A percentile compares a stretch with the other conserved stretches of the same genome.
Conservation (phyloP, 2,329 filamentous ascomycete genomes). For the Passalora sequoiae region DNA sequence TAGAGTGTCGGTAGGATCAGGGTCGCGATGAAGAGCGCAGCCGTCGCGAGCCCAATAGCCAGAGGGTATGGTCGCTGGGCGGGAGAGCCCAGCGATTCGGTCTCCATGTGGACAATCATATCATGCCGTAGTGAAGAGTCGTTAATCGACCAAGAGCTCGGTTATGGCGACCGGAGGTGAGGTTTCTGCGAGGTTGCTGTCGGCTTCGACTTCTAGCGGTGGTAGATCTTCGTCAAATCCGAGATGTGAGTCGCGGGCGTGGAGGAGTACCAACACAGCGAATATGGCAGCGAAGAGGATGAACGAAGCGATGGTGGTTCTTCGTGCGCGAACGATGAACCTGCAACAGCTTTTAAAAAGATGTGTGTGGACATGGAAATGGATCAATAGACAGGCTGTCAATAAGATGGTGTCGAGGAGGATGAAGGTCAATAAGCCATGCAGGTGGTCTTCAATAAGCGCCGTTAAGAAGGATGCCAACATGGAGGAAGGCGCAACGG, state of each 20-base stretch:
- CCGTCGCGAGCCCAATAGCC: conserved; percentile 43
- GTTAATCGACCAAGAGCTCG: neutral
- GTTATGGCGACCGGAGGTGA: conserved; percentile 3
- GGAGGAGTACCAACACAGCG: conserved; percentile 10
- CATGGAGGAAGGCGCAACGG: conserved; percentile 7
- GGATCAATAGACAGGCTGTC: conserved; percentile 20
- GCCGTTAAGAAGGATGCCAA: conserved; percentile 6
- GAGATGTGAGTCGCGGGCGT: conserved; percentile 10
- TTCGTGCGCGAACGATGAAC: conserved; percentile 3
- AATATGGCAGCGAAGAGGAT: conserved; percentile 12
- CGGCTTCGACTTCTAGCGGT: conserved; percentile 9
- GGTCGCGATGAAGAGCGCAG: conserved; percentile 48
- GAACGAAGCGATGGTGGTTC: conserved; percentile 16
- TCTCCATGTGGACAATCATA: neutral
- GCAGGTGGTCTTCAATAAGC: conserved; percentile 27
- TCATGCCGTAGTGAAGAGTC: neutral
- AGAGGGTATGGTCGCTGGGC: conserved; percentile 25
- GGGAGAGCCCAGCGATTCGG: neutral
- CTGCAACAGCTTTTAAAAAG: conserved; percentile 1
- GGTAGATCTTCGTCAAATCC: conserved; percentile 16
- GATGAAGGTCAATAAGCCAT: conserved; percentile 26
- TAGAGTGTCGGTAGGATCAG: conserved; percentile 54
- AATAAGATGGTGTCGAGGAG: conserved; percentile 24
- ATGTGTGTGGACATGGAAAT: conserved; percentile 1
- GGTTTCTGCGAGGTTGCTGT: neutral